Conservation (phyloP, 306 rosid genomes). For the Sophora flavescens region DNA sequence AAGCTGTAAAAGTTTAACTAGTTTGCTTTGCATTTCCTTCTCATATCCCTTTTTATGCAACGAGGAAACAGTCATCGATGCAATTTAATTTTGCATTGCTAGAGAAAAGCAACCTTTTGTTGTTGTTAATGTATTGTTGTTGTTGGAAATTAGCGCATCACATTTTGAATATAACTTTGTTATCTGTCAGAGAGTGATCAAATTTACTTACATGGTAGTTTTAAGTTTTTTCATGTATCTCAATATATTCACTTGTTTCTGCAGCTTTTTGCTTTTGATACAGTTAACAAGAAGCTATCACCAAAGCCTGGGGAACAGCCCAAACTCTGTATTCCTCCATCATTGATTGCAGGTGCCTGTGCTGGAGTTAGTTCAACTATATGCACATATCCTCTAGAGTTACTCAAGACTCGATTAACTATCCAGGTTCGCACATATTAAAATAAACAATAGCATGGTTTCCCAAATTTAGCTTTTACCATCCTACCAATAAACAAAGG, state of each 20-base stretch:
- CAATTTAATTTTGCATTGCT: background rate
- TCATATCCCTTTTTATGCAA: background rate
- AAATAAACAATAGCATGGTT: background rate
- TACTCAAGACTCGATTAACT: constrained; percentile 90
- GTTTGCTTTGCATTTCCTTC: constrained; percentile 9
- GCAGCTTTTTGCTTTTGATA: constrained; percentile 95
- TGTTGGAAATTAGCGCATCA: constrained; percentile 5
- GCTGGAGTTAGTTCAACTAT: constrained; percentile 96
- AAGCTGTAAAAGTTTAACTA: background rate
- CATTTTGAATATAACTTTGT: constrained; percentile 8
- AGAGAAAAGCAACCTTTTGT: constrained; percentile 23
- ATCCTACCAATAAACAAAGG: background rate
- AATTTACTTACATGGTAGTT: background rate
- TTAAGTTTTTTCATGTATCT: constrained; percentile 16
- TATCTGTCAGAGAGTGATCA: constrained; percentile 13
- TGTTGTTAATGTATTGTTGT: background rate
- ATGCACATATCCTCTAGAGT: constrained; percentile 89
- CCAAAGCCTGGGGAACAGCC: constrained; percentile 81
- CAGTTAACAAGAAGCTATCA: constrained; percentile 83
- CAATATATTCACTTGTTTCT: constrained; percentile 43
- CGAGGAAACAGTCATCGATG: background rate
- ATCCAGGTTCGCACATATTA: constrained; percentile 67
- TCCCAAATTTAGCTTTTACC: background rate
- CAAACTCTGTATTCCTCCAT: constrained; percentile 77
- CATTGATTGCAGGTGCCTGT: constrained; percentile 94